These are phyloP conservation scores for Globisporangium spinosum DNA, from an alignment of 352 stramenopile species.

Conservation along the genomic window DNA sequence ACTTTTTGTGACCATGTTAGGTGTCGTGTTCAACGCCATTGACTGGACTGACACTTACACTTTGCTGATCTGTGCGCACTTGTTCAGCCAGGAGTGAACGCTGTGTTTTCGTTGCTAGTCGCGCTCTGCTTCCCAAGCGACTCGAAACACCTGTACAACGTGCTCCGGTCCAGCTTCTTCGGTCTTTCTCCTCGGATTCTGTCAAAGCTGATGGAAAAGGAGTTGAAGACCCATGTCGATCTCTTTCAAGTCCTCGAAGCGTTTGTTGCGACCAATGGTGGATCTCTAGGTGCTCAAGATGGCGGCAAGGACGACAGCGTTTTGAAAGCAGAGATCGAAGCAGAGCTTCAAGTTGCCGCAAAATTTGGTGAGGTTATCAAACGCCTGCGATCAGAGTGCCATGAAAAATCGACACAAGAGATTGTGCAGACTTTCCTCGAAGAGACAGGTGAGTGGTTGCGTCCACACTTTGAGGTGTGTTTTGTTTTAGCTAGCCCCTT, in stretches of 20 bases:
- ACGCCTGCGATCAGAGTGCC: slow-evolving; percentile 41
- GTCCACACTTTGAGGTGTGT: too few relatives aligned
- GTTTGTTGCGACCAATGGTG: slow-evolving; percentile 40
- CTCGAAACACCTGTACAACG: slow-evolving; percentile 73
- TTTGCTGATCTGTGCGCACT: background rate
- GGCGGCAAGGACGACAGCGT: background rate
- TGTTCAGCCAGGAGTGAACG: slow-evolving; percentile 47
- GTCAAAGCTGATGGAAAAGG: slow-evolving; percentile 62
- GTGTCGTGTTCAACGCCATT: too few relatives aligned
- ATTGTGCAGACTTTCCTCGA: slow-evolving; percentile 66
- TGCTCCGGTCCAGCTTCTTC: slow-evolving; percentile 64
- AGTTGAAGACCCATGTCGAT: slow-evolving; percentile 41
- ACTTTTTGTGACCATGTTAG: background rate
- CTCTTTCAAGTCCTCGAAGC: slow-evolving; percentile 49
- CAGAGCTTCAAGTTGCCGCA: slow-evolving; percentile 9
- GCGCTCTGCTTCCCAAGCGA: slow-evolving; percentile 63
- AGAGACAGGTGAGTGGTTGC: slow-evolving; percentile 25
- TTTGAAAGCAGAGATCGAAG: background rate
- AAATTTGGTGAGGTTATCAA: slow-evolving; percentile 43
- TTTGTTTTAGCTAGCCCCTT: too few relatives aligned
- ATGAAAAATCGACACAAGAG: slow-evolving; percentile 45
- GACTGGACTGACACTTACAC: background rate
- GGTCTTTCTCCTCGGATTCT: slow-evolving; percentile 50
- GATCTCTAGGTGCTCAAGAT: slow-evolving; percentile 13
- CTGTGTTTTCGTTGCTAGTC: slow-evolving; percentile 63